phyloP scores from a whole-genome alignment of 2,329 filamentous ascomycete species.

The Aspergillus nomiae region DNA sequence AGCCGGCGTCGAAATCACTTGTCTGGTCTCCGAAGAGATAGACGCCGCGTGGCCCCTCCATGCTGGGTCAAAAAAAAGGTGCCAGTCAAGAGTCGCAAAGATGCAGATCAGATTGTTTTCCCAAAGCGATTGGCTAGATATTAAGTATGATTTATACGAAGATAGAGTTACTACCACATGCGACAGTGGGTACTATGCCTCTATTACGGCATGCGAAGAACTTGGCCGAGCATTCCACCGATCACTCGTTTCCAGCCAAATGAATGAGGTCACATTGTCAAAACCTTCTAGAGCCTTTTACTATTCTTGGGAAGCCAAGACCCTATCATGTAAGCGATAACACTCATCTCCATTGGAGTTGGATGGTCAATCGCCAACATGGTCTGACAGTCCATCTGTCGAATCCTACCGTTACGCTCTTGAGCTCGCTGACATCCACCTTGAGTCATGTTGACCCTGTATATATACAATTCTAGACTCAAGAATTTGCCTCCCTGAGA shows the following conservation, averaged over 20 bases:
- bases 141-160: slow-evolving; percentile 1
- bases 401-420: slow-evolving; percentile 10
- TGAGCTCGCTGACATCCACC: slow-evolving; percentile 1
- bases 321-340: background rate
- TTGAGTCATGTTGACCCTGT: background rate
- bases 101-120: background rate
- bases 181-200: slow-evolving; percentile 1
- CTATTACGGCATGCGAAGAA: background rate
- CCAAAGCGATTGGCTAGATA: slow-evolving; percentile 10
- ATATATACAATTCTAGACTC: slow-evolving; percentile 10
- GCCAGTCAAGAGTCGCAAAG: slow-evolving; percentile 1
- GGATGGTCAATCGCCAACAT: background rate
- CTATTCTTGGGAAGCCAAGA: slow-evolving; percentile 3
- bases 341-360: background rate
- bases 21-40: slow-evolving; percentile 53
- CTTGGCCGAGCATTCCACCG: background rate
- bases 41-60: slow-evolving; percentile 36
- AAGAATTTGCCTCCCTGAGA: background rate
- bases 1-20: slow-evolving; percentile 43
- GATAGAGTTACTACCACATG: slow-evolving; percentile 4
- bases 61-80: slow-evolving; percentile 16
- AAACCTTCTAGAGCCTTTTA: background rate
- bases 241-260: slow-evolving; percentile 3
- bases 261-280: slow-evolving; percentile 3
- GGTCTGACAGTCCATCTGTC: background rate